These are phyloP conservation scores for Trichomonas tenax DNA, from an alignment of 208 protist species.

Conservation along the genomic window DNA sequence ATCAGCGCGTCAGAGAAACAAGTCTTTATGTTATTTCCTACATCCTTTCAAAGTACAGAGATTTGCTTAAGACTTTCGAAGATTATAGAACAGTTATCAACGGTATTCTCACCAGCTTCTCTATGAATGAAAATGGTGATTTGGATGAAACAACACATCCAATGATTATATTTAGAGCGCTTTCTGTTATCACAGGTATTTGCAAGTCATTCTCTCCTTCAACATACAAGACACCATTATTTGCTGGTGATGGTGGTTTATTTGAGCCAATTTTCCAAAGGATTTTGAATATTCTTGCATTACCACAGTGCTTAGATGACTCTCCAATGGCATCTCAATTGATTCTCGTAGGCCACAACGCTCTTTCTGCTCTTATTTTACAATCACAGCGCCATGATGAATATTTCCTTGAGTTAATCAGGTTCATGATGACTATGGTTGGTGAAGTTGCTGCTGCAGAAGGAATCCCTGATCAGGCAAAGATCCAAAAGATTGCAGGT, in stretches of 20 bases:
- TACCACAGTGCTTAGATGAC: neutral
- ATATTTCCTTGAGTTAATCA: neutral
- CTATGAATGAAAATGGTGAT: neutral
- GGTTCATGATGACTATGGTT: no score
- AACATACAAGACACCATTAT: neutral
- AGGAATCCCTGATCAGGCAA: neutral
- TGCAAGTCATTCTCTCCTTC: neutral
- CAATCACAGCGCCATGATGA: neutral
- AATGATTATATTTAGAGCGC: neutral
- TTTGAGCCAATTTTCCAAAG: neutral
- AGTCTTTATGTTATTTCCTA: neutral
- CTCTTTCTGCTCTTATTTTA: neutral
- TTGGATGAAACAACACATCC: neutral
- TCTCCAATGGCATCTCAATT: neutral
- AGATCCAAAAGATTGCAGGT: neutral
- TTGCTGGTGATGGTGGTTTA: neutral
- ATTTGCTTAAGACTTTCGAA: neutral
- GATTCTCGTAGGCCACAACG: neutral
- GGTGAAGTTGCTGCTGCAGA: neutral
- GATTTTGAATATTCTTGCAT: neutral
- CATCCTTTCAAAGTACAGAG: neutral
- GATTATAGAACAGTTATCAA: neutral
- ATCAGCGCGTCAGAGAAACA: neutral
- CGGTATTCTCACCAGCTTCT: neutral
- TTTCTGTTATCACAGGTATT: neutral